phyloP scores from a whole-genome alignment of 768 basidiomycete species.

The Auricularia sp. region DNA sequence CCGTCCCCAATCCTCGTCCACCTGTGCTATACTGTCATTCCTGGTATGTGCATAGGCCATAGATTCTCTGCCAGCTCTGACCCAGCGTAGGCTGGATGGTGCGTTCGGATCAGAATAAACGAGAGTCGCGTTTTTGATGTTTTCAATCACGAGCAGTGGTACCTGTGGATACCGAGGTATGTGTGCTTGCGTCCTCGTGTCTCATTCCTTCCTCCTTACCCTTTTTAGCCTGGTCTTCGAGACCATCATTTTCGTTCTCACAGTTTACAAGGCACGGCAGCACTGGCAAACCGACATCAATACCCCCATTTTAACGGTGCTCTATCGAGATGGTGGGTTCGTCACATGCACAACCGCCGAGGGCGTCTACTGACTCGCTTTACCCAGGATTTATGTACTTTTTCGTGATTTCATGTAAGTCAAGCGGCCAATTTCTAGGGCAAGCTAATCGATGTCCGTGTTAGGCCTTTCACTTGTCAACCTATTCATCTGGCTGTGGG shows the following conservation, averaged over 20 bases:
- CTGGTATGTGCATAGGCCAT: background rate
- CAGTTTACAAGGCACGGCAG: background rate
- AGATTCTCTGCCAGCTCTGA: background rate
- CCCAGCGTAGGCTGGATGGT: background rate
- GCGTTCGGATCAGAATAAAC: background rate
- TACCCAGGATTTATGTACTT: background rate
- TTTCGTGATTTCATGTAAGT: background rate
- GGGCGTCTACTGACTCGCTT: too few relatives aligned
- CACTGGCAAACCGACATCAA: background rate
- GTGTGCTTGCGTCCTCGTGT: background rate
- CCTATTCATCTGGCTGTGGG: conserved; percentile 1
- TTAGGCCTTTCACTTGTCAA: background rate
- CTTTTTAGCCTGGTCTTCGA: background rate
- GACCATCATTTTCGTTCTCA: background rate
- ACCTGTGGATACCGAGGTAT: background rate
- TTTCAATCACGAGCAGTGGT: background rate
- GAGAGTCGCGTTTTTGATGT: too few relatives aligned
- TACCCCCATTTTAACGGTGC: background rate
- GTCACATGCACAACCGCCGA: background rate
- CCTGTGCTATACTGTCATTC: background rate
- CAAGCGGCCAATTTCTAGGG: too few relatives aligned
- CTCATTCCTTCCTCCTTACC: background rate
- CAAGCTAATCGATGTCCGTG: background rate
- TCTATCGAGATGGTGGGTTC: background rate
- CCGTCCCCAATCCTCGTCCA: background rate